Evolutionary conservation across 352 stramenopile genomes (phyloP).

Genomic region (Thalassiosira exigua): DNA sequence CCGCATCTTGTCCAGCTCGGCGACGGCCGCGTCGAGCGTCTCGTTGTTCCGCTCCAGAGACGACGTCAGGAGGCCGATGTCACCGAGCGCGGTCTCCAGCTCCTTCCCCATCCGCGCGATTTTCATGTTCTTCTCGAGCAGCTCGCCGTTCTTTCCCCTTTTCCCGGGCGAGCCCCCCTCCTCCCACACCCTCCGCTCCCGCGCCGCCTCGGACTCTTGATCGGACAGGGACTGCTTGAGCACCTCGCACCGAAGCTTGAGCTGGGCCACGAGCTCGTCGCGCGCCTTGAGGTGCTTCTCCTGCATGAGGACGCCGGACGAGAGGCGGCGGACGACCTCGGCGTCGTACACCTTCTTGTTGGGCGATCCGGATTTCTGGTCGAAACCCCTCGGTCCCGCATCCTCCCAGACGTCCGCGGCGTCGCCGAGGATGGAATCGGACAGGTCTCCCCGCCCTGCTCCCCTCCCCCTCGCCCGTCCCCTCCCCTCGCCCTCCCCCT

Average conservation of each 20-base stretch:
- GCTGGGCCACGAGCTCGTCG: slow-evolving; percentile 37
- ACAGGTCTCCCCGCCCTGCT: neutral
- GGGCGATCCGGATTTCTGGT: neutral
- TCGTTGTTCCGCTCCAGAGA: slow-evolving; percentile 50
- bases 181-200: slow-evolving; percentile 28
- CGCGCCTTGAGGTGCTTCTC: slow-evolving; percentile 25
- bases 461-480: neutral
- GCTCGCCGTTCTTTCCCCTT: neutral
- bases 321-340: slow-evolving; percentile 23
- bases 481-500: neutral
- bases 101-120: slow-evolving; percentile 17
- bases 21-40: slow-evolving; percentile 22
- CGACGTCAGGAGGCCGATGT: slow-evolving; percentile 39
- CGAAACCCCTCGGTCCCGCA: no score
- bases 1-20: slow-evolving; percentile 26
- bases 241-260: slow-evolving; percentile 34
- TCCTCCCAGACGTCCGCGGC: no score
- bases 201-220: slow-evolving; percentile 5
- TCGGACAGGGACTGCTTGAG: slow-evolving; percentile 22
- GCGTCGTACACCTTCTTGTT: slow-evolving; percentile 16
- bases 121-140: slow-evolving; percentile 10
- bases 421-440: no score
- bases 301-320: slow-evolving; percentile 26
- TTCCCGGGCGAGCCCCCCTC: neutral
- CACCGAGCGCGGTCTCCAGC: slow-evolving; percentile 35